phyloP scores from a whole-genome alignment of 2,329 filamentous ascomycete genomes.

The Cladosporium halotolerans region DNA sequence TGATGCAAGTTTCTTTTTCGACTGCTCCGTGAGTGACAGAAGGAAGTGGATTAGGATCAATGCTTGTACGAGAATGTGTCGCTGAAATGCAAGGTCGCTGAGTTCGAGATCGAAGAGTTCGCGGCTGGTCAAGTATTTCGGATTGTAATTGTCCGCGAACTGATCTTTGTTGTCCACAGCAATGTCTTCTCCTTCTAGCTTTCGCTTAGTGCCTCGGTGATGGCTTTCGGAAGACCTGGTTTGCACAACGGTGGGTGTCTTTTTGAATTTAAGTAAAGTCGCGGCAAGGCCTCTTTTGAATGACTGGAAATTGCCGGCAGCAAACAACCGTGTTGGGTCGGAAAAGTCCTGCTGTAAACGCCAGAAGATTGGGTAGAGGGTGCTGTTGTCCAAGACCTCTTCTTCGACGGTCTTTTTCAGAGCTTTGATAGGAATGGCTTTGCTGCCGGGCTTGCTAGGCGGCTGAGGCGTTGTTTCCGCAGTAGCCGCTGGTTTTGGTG shows the following conservation, averaged over 20 bases:
- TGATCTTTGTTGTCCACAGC: constrained; percentile 33
- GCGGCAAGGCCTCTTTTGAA: constrained; percentile 59
- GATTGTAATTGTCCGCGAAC: constrained; percentile 73
- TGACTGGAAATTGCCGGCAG: constrained; percentile 57
- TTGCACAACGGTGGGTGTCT: constrained; percentile 55
- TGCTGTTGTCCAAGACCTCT: constrained; percentile 55
- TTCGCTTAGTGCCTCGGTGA: constrained; percentile 64
- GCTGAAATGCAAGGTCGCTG: constrained; percentile 86
- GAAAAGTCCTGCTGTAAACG: constrained; percentile 87
- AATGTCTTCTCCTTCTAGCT: constrained; percentile 34
- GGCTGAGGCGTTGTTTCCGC: constrained; percentile 22
- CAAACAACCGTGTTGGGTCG: constrained; percentile 75
- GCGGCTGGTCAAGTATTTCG: constrained; percentile 95
- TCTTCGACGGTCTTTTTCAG: constrained; percentile 35
- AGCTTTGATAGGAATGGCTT: constrained; percentile 20
- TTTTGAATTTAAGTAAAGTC: constrained; percentile 70
- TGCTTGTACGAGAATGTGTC: constrained; percentile 90
- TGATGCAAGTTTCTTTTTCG: constrained; percentile 70
- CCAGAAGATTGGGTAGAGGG: constrained; percentile 90
- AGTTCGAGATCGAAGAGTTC: constrained; percentile 97
- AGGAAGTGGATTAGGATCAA: constrained; percentile 93
- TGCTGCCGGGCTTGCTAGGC: constrained; percentile 22
- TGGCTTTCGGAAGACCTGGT: constrained; percentile 59
- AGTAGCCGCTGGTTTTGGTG: constrained; percentile 12
- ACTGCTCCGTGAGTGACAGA: constrained; percentile 74